Evolutionary conservation across 78 protist species (phyloP), one percentile per base, ranked within the genome.

Genomic region (Diacronema lutheri): DNA sequence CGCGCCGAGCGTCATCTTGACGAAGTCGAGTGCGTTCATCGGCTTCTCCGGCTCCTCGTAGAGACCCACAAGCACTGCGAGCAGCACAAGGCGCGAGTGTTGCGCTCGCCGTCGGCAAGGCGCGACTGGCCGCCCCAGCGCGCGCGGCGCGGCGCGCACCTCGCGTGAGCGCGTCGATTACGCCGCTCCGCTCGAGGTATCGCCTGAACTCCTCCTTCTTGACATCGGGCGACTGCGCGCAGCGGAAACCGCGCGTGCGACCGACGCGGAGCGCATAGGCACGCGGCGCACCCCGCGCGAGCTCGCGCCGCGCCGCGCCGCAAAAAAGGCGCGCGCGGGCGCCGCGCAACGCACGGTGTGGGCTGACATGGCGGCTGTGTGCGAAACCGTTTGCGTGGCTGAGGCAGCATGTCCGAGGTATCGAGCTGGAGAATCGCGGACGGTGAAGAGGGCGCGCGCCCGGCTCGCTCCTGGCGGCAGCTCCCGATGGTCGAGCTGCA

Each of bases 1-100:
- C 0, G 89, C 89, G 25, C 92, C 92, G 16, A 86, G 85, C 29
- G 80, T 86, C 74, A 69, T 71, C 89, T 85, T 88, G 62, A 93
- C 33, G 73, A 91, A 93, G 29, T 91, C 96, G 29, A 93, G 56
- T 5, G 93, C 93, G 21, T 93, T 85, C 19, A 58, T 0, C 1
- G 96, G 96, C 85, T 90, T 91, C 86, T 93, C 94, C 7, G 94
- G 94, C 88, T 93, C 94, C 68, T 93, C 96, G 66, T 93, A 93
- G 57, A 93, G 82, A 33, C 86, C 89, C 11, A 92, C 93, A 19
- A 93, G 85, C 35, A 91, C 93, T 66, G 55, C 29, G 21, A 6
- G 50, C 46, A 1, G 12, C 9, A 11, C 14, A n/a, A 7, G 20
- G 55, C 20, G 3, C 44, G n/a, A 77, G 64, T 9, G 16, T 29